Evolutionary conservation across 441 rosid genomes (phyloP).

Genomic region (Pelargonium fulgidum): DNA sequence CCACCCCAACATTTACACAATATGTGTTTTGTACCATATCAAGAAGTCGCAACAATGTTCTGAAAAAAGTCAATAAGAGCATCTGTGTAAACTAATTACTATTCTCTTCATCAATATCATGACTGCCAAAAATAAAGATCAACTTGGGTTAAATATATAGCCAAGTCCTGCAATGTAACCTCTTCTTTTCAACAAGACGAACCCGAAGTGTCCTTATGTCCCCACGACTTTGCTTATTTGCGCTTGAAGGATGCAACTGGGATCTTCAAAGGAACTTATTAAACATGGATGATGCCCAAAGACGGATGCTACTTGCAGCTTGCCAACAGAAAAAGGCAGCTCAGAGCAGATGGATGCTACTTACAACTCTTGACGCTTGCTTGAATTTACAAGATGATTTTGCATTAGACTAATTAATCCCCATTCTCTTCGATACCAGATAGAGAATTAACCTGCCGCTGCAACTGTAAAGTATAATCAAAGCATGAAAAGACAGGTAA

Average conservation of each 20-base stretch:
- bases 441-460: slow-evolving; percentile 55
- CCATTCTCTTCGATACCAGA: slow-evolving; percentile 56
- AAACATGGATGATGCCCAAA: slow-evolving; percentile 14
- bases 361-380: too few relatives aligned
- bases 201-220: slow-evolving; percentile 5
- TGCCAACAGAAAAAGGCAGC: slow-evolving; percentile 16
- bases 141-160: not conserved
- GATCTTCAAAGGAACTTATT: slow-evolving; percentile 13
- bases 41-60: not conserved
- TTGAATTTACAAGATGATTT: slow-evolving; percentile 24
- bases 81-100: not conserved
- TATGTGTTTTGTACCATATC: not conserved
- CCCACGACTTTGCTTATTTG: slow-evolving; percentile 17
- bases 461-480: slow-evolving; percentile 49
- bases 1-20: not conserved
- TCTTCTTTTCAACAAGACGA: not conserved
- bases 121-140: not conserved
- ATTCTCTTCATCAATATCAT: not conserved
- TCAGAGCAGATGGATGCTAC: slow-evolving; percentile 4
- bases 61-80: not conserved
- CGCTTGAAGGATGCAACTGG: slow-evolving; percentile 12
- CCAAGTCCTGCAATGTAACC: not conserved
- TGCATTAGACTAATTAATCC: slow-evolving; percentile 25
- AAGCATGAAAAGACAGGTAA: slow-evolving; percentile 7
- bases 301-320: slow-evolving; percentile 10